Percentiles rank a stretch among this genome's conserved stretches.
phyloP scores from a whole-genome alignment of 345 rosid species.

The Eucalyptus pumila region DNA sequence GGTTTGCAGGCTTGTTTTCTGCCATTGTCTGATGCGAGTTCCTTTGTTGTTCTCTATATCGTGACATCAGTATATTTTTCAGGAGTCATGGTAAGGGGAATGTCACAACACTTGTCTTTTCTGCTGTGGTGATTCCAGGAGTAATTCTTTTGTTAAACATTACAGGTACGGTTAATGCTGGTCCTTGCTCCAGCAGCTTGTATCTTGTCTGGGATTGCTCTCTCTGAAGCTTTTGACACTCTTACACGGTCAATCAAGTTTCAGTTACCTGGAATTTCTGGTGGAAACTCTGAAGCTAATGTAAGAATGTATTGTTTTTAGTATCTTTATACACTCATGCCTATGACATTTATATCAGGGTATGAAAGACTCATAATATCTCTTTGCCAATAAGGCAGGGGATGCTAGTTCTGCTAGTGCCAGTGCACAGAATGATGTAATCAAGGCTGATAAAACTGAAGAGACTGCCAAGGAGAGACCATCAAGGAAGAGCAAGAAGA shows the following conservation, averaged over 20 bases:
- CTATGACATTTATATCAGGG: neutral
- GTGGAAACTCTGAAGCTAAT: constrained; percentile 25
- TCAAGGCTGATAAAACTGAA: constrained; percentile 1
- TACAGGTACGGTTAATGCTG: constrained; percentile 98
- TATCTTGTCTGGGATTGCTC: constrained; percentile 97
- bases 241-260: constrained; percentile 87
- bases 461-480: constrained; percentile 1
- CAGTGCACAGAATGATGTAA: constrained; percentile 1
- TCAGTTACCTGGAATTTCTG: constrained; percentile 42
- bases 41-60: constrained; percentile 81
- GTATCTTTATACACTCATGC: neutral
- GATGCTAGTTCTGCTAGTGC: constrained; percentile 27
- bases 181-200: constrained; percentile 99
- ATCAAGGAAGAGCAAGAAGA: constrained; percentile 9
- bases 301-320: constrained; percentile 24
- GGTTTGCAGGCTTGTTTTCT: constrained; percentile 82
- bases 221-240: constrained; percentile 92
- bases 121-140: neutral
- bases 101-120: neutral
- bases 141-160: neutral
- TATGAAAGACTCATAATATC: neutral
- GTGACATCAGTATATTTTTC: constrained; percentile 96
- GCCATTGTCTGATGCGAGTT: constrained; percentile 96
- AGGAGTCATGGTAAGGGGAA: constrained; percentile 94
- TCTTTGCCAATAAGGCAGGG: constrained; percentile 47